Base-by-base conservation (phyloP, 164 flowering plant genomes). In the Buxus sempervirens region DNA sequence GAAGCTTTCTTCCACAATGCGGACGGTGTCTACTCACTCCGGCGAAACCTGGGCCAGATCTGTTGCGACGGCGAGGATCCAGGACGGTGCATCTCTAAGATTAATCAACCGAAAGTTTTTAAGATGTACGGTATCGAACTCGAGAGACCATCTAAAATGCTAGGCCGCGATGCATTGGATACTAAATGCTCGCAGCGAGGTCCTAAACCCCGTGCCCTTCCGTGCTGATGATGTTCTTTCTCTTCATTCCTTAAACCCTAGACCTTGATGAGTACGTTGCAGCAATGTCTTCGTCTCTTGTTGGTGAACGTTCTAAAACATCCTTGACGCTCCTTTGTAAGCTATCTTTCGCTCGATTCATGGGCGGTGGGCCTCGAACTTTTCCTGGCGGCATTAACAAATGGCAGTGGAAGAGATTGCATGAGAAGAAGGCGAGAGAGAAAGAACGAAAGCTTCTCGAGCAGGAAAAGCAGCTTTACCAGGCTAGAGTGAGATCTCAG, bases 391-490 rank as follows among this genome's bases (percentile, higher is more conserved):
- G 99, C 3, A 71, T 96, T 65, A 96, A 88, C 90, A 93, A 93
- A 73, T 93, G 98, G 99, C 95, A 96, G 59, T 96, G 97, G 98
- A 96, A 93, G 73, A 91, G 99, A 21, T 71, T 93, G 56, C 98
- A 96, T 78, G 97, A 96, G 83, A 93, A 96, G 75, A 88, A 86
- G 68, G 98, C 98, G 42, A 78, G 63, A 60, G 97, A 96, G 72
- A 96, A 96, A 66, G 98, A 96, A 65, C 79, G 72, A 16, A 80
- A 82, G 27, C 94, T 95, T 22, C 87, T 95, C 25, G 84, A 86
- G 0, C 97, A 92, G 56, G 99, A 95, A 70, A 90, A 90, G 42
- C 93, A 95, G 72, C 82, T 95, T 54, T 95, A 92, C 77, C 84
- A 90, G 60, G 94, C 96, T 20, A 82, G 99, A 15, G 59, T 95